Evolutionary conservation across 495 filamentous ascomycete genomes (phyloP).

Genomic region (Jackrogersella multiformis): DNA sequence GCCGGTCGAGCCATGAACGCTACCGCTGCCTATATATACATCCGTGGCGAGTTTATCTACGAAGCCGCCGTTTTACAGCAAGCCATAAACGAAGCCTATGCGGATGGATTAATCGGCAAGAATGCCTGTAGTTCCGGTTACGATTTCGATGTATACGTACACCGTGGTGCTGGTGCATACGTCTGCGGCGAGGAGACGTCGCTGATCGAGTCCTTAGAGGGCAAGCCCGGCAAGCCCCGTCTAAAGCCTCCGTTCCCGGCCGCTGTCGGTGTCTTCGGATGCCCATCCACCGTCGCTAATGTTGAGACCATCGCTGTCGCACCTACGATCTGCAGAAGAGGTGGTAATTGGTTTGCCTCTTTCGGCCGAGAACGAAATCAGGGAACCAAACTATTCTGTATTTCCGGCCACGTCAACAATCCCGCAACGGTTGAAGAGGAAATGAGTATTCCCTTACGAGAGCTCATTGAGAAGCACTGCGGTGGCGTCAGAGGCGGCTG

Average conservation of each 20-base stretch:
- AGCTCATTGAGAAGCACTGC: slow-evolving; percentile 97
- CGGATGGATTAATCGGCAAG: slow-evolving; percentile 92
- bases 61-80: slow-evolving; percentile 93
- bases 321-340: slow-evolving; percentile 94
- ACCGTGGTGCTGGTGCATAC: slow-evolving; percentile 97
- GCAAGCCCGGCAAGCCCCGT: slow-evolving; percentile 97
- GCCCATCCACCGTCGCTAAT: slow-evolving; percentile 96
- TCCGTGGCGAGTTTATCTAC: slow-evolving; percentile 97
- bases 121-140: slow-evolving; percentile 97
- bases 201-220: slow-evolving; percentile 96
- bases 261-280: slow-evolving; percentile 95
- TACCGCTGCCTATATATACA: slow-evolving; percentile 98
- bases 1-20: slow-evolving; percentile 98
- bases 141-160: slow-evolving; percentile 96
- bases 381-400: slow-evolving; percentile 98
- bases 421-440: slow-evolving; percentile 97
- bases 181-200: slow-evolving; percentile 98
- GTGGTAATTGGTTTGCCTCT: slow-evolving; percentile 87
- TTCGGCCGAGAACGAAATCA: slow-evolving; percentile 96
- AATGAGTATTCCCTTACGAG: slow-evolving; percentile 93
- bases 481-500: slow-evolving; percentile 95
- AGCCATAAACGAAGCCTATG: slow-evolving; percentile 97
- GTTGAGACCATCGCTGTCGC: slow-evolving; percentile 97
- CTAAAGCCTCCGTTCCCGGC: slow-evolving; percentile 99
- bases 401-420: slow-evolving; percentile 99